Conservation (phyloP, 345 rosid genomes). For the Salix suchowensis region DNA sequence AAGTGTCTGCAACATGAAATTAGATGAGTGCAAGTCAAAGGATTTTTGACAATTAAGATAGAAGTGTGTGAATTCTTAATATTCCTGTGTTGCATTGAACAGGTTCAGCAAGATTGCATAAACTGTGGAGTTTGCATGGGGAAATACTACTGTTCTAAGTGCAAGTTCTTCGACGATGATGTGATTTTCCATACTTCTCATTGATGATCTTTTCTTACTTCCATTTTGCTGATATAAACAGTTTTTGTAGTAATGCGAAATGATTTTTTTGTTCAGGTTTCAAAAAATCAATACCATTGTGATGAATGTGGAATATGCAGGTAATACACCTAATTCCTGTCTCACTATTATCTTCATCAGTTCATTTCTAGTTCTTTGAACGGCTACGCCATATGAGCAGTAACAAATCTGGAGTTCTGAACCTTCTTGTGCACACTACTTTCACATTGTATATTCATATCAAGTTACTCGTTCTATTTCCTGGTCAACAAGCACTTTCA, state of each 20-base stretch:
- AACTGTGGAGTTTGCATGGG: slow-evolving; percentile 81
- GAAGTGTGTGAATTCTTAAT: background rate
- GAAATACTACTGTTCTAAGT: slow-evolving; percentile 57
- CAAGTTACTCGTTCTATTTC: background rate
- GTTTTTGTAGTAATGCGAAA: background rate
- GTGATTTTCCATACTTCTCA: slow-evolving; percentile 27
- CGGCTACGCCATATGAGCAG: too few species aligned
- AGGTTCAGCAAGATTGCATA: slow-evolving; percentile 59
- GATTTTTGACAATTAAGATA: background rate
- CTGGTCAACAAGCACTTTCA: background rate
- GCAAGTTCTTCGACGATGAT: slow-evolving; percentile 80
- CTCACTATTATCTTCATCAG: background rate
- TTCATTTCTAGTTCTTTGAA: too few species aligned
- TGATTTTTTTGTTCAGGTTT: slow-evolving; percentile 31
- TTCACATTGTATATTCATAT: background rate
- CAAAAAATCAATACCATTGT: slow-evolving; percentile 62
- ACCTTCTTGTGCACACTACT: background rate
- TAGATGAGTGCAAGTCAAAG: background rate
- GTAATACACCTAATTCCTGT: slow-evolving; percentile 19
- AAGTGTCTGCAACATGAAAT: slow-evolving; percentile 21
- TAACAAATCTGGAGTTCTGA: too few species aligned
- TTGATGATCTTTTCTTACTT: background rate
- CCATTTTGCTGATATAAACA: background rate
- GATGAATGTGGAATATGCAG: slow-evolving; percentile 67
- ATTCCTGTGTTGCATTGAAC: slow-evolving; percentile 2